Conservation (phyloP, 2,329 filamentous ascomycete genomes). For the Arthrocladium fulminans region DNA sequence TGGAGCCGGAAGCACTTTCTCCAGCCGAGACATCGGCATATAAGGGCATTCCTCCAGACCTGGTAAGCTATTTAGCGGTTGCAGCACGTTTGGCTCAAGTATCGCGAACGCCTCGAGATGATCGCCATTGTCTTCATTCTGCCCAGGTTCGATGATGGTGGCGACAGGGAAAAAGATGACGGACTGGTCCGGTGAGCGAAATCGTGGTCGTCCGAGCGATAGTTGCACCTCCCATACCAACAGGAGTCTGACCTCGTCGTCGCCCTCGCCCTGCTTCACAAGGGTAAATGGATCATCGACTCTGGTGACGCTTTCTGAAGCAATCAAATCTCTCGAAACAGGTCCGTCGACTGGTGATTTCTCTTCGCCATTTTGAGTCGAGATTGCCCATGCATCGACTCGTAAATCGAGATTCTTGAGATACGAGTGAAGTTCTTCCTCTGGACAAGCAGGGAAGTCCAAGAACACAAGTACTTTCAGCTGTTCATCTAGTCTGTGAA, state of each 20-base stretch:
- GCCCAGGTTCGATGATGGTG: constrained; percentile 37
- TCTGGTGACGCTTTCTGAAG: constrained; percentile 31
- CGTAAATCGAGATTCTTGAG: constrained; percentile 42
- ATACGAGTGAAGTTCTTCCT: constrained; percentile 39
- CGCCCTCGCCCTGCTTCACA: constrained; percentile 35
- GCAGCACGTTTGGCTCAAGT: constrained; percentile 49
- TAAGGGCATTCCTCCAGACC: constrained; percentile 41
- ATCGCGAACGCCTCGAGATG: constrained; percentile 48
- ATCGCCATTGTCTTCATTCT: constrained; percentile 36
- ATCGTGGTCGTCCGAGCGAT: constrained; percentile 38
- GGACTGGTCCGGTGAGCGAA: constrained; percentile 47
- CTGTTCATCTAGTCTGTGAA: constrained; percentile 46
- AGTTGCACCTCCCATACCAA: constrained; percentile 37
- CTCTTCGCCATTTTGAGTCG: constrained; percentile 5
- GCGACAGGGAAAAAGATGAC: constrained; percentile 39
- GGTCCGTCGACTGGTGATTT: constrained; percentile 32
- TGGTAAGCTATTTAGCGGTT: constrained; percentile 45
- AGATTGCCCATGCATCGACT: constrained; percentile 41
- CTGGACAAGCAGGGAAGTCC: constrained; percentile 42
- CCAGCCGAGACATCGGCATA: constrained; percentile 49
- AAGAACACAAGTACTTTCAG: constrained; percentile 44
- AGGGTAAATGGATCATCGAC: constrained; percentile 38
- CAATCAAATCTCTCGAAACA: constrained; percentile 34
- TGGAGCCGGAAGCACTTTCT: constrained; percentile 47
- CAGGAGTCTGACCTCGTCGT: constrained; percentile 30